These are phyloP conservation scores for Tardiomyces digboiensis DNA, from an alignment of 1,139 yeast species.

Conservation along the genomic window DNA sequence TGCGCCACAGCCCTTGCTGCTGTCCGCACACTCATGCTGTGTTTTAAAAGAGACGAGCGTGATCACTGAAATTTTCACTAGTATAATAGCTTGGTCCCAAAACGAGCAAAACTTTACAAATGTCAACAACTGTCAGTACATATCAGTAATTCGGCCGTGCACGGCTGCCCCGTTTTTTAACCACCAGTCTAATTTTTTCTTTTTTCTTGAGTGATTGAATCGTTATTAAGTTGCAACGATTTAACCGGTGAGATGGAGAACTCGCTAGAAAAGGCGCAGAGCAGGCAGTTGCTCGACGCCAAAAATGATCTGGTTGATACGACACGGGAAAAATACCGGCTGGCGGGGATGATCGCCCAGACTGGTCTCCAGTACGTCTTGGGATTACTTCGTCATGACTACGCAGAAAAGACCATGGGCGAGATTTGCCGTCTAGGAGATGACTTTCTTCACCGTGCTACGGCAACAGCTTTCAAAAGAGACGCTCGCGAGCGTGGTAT, in stretches of 20 bases:
- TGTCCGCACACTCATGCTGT: background rate
- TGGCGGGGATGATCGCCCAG: constrained; percentile 90
- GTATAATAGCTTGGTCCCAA: too few relatives aligned
- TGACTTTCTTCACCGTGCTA: constrained; percentile 41
- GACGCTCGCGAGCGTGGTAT: constrained; percentile 55
- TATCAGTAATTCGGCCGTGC: too few relatives aligned
- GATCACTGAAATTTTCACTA: background rate
- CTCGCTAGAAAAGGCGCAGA: background rate
- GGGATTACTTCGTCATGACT: constrained; percentile 49
- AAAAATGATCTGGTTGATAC: constrained; percentile 56
- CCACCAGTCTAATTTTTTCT: too few relatives aligned
- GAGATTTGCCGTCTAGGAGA: constrained; percentile 81
- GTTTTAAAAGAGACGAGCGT: background rate
- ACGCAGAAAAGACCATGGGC: constrained; percentile 40
- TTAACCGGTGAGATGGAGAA: background rate
- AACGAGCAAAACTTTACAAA: too few relatives aligned
- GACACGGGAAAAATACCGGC: constrained; percentile 71
- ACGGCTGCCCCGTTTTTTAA: too few relatives aligned
- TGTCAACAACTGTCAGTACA: too few relatives aligned
- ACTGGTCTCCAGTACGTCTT: constrained; percentile 64
- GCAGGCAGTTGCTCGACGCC: constrained; percentile 45
- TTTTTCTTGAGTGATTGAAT: too few relatives aligned
- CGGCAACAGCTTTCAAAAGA: constrained; percentile 16
- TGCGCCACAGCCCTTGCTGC: background rate
- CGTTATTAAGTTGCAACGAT: too few relatives aligned